Conservation (phyloP, 2,329 filamentous ascomycete genomes). For the Trichoderma sp. region DNA sequence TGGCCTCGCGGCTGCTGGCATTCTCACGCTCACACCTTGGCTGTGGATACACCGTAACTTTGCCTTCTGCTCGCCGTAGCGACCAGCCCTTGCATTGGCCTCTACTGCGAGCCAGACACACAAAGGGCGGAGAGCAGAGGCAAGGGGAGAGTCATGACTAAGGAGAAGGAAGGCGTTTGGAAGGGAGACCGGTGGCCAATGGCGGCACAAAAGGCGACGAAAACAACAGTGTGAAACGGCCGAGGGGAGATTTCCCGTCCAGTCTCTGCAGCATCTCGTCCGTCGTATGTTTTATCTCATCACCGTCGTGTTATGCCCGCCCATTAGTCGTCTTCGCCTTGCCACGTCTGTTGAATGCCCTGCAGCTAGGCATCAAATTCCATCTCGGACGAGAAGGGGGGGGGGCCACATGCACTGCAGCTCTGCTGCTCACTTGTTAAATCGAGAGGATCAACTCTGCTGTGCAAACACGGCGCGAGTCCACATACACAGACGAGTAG, state of each 20-base stretch:
- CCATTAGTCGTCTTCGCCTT: constrained; percentile 7
- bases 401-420: background rate
- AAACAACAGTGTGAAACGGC: constrained; percentile 5
- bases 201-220: background rate
- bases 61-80: constrained; percentile 12
- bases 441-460: background rate
- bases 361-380: constrained; percentile 6
- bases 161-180: constrained; percentile 15
- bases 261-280: background rate
- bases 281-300: constrained; percentile 22
- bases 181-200: constrained; percentile 16
- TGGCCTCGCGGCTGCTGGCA: constrained; percentile 24
- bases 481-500: background rate
- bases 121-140: constrained; percentile 18
- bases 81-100: constrained; percentile 24
- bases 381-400: background rate
- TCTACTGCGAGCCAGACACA: constrained; percentile 7
- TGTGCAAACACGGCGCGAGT: background rate
- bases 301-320: constrained; percentile 7
- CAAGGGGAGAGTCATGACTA: constrained; percentile 15
- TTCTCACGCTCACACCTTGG: constrained; percentile 10
- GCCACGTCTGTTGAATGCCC: constrained; percentile 23
- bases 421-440: background rate
- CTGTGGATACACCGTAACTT: constrained; percentile 22
- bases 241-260: constrained; percentile 1